Percentiles rank a stretch among this genome's conserved stretches.
These are phyloP conservation scores for Neoascochyta sp. DNA, from an alignment of 2,329 filamentous ascomycete species.

Conservation along the genomic window DNA sequence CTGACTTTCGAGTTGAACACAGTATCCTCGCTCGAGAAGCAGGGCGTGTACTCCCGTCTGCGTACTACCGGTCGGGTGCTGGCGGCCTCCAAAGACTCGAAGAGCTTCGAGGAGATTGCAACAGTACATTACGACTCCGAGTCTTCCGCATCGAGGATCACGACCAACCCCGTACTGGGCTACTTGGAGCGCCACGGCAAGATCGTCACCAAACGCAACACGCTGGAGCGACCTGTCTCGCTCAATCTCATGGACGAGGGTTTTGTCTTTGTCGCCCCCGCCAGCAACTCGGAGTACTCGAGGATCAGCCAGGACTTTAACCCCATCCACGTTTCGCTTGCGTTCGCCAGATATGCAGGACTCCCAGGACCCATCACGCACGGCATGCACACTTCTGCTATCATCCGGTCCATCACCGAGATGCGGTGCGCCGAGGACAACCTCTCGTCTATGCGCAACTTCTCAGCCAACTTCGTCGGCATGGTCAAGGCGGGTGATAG, in stretches of 20 bases:
- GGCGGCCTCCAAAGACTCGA: conserved; percentile 1
- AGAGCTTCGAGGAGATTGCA: conserved; percentile 5
- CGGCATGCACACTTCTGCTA: conserved; percentile 41
- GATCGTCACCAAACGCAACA: conserved; percentile 2
- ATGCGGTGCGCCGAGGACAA: conserved; percentile 10
- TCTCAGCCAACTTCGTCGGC: conserved; percentile 30
- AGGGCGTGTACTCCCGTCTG: conserved; percentile 7
- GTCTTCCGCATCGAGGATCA: conserved; percentile 1
- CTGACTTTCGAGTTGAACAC: too few relatives aligned
- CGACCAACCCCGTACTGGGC: conserved; percentile 21
- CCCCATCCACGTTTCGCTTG: conserved; percentile 40
- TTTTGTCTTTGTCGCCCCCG: conserved; percentile 13
- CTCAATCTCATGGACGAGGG: conserved; percentile 13
- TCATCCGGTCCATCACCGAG: conserved; percentile 28
- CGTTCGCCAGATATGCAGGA: conserved; percentile 35
- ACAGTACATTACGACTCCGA: conserved; percentile 12
- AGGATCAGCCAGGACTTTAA: conserved; percentile 40
- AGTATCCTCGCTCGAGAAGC: too few relatives aligned
- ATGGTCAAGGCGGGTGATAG: conserved; percentile 39
- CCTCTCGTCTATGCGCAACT: conserved; percentile 22
- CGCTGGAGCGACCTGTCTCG: conserved; percentile 10
- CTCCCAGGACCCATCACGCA: conserved; percentile 43
- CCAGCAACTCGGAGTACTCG: conserved; percentile 21
- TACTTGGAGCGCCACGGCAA: conserved; percentile 20
- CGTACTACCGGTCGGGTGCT: conserved; percentile 9